Base-by-base conservation (phyloP, 2,329 filamentous ascomycete genomes). In the Fusarium redolens region DNA sequence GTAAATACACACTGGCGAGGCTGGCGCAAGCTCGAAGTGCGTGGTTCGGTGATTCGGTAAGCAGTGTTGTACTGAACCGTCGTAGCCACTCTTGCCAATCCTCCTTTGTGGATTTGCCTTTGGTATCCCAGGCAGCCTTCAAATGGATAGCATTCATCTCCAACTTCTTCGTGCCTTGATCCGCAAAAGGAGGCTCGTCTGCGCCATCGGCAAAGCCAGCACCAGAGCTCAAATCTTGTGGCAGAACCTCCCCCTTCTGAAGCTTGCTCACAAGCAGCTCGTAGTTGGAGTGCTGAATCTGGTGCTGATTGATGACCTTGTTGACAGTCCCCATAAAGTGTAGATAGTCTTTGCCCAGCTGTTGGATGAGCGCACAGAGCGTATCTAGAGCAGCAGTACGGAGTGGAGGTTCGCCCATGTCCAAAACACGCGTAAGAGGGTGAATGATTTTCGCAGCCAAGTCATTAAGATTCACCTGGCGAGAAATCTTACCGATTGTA, bases 31-130 rank as follows among this genome's bases (percentile, higher is more conserved):
- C 96, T 72, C 96, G 90, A 3, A 99, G 87, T 13, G 97, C 96
- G 78, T 98, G 96, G 73, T 98, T 97, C 5, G 96, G 97, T 4
- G 95, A 98, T 80, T 99, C 97, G 70, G 95, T 94, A 48, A 99
- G 87, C 12, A 99, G 87, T 63, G 97, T 97, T 38, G 97, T 96
- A 79, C 96, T 98, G 83, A 99, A 97, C 35, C 96, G 90, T 69
- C 97, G 91, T 83, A 99, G 94, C 96, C 96, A 99, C 81, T 99
- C 96, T 78, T 97, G 94, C 96, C 96, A 99, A 82, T 99, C 96
- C 80, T 99, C 96, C 77, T 95, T 95, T 14, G 96, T 99, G 0
- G 96, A 98, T 79, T 98, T 98, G 68, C 97, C 95, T 66, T 92
- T 95, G 0, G 97, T 96, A 77, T 98, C 96, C 96, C 96, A 99